Conservation (phyloP, 2,329 filamentous ascomycete genomes). For the Neonectria neomacrospora region DNA sequence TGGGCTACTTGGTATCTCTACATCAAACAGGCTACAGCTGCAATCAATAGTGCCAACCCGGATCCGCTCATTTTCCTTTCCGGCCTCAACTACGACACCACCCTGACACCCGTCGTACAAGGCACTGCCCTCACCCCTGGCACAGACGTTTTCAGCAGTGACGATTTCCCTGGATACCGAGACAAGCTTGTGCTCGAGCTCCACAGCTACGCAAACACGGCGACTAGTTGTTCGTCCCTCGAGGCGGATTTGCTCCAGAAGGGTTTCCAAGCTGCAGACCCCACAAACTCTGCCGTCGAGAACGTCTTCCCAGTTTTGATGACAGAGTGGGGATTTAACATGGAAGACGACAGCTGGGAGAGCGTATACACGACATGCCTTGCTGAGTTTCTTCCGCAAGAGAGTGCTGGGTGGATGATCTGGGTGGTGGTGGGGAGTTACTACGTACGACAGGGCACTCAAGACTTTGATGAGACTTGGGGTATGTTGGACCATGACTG, state of each 20-base stretch:
- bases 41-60: conserved; percentile 63
- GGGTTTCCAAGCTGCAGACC: conserved; percentile 64
- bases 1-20: conserved; percentile 67
- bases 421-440: conserved; percentile 70
- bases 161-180: conserved; percentile 60
- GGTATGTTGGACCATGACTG: conserved; percentile 66
- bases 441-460: conserved; percentile 62
- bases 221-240: conserved; percentile 59
- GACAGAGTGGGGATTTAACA: conserved; percentile 66
- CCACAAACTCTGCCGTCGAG: conserved; percentile 47
- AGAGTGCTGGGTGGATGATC: conserved; percentile 66
- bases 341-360: conserved; percentile 58
- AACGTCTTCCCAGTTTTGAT: conserved; percentile 56
- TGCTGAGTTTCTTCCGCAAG: conserved; percentile 58
- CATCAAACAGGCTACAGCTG: conserved; percentile 58
- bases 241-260: conserved; percentile 58
- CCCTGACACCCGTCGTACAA: conserved; percentile 61
- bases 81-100: conserved; percentile 67
- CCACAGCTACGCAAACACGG: conserved; percentile 68
- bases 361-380: conserved; percentile 65
- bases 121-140: conserved; percentile 61
- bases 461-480: conserved; percentile 69
- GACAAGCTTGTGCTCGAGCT: conserved; percentile 70
- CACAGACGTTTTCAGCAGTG: conserved; percentile 54
- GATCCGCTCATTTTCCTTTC: conserved; percentile 68